These are phyloP conservation scores for Cyanidiococcus yangmingshanensis DNA, from an alignment of 23 red algal species.

Conservation along the genomic window DNA sequence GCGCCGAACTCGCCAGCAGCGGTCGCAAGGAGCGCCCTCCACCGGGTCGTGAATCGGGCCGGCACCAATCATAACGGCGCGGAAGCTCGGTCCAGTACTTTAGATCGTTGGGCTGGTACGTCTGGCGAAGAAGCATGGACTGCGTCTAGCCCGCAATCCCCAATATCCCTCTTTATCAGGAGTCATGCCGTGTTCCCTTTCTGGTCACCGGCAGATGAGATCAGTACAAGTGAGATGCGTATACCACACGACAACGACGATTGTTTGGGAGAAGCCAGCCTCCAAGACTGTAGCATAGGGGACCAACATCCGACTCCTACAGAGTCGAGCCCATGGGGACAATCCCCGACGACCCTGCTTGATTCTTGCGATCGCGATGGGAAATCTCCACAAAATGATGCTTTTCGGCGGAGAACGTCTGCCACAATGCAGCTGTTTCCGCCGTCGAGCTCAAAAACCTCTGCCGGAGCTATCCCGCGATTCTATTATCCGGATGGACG, in stretches of 20 bases:
- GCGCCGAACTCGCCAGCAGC: background rate
- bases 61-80: background rate
- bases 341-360: background rate
- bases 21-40: background rate
- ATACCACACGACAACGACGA: background rate
- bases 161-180: background rate
- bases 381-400: background rate
- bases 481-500: slow-evolving; percentile 78
- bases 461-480: slow-evolving; percentile 23
- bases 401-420: background rate
- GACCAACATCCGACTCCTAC: background rate
- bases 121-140: background rate
- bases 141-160: background rate
- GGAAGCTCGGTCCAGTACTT: background rate
- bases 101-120: background rate
- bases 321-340: background rate
- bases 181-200: background rate
- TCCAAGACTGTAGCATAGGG: background rate
- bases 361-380: background rate
- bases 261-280: background rate
- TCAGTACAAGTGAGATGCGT: background rate
- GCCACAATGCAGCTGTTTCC: background rate
- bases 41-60: background rate
- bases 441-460: background rate
- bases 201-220: background rate